Conservation (phyloP, 352 stramenopile genomes). For the Phytophthora tubulina region DNA sequence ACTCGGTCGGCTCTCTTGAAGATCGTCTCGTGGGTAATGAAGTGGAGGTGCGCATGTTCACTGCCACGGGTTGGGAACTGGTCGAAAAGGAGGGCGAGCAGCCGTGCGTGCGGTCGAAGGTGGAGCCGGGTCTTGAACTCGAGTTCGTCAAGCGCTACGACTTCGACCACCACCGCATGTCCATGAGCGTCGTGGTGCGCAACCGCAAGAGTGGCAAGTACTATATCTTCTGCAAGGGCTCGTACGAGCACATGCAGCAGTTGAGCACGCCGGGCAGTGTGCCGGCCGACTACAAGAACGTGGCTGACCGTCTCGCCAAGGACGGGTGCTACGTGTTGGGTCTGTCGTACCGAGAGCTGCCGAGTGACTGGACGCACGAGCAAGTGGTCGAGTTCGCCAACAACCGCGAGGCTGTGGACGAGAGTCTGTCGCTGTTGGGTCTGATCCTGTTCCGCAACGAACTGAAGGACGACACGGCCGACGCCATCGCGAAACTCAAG, state of each 20-base stretch:
- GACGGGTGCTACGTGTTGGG: slow-evolving; percentile 86
- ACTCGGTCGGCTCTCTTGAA: slow-evolving; percentile 80
- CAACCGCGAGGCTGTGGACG: slow-evolving; percentile 79
- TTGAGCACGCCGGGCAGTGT: slow-evolving; percentile 54
- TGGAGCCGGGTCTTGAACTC: slow-evolving; percentile 48
- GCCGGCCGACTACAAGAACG: slow-evolving; percentile 62
- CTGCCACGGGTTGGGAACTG: slow-evolving; percentile 63
- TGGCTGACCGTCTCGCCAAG: slow-evolving; percentile 48
- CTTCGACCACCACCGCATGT: slow-evolving; percentile 93
- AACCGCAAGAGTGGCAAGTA: slow-evolving; percentile 60
- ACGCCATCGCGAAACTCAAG: slow-evolving; percentile 70
- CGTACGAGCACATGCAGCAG: slow-evolving; percentile 80
- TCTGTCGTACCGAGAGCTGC: slow-evolving; percentile 55
- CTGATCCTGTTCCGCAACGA: slow-evolving; percentile 89
- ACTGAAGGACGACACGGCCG: slow-evolving; percentile 73
- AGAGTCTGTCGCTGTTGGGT: slow-evolving; percentile 69
- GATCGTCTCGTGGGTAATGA: slow-evolving; percentile 84
- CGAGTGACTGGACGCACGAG: slow-evolving; percentile 42
- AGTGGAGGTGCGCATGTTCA: slow-evolving; percentile 85
- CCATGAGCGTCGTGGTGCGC: slow-evolving; percentile 89
- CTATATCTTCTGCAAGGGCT: slow-evolving; percentile 92
- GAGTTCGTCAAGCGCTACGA: slow-evolving; percentile 92
- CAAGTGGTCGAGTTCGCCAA: slow-evolving; percentile 36
- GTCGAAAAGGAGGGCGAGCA: slow-evolving; percentile 58
- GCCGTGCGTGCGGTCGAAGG: slow-evolving; percentile 52